Conservation (phyloP, 2,329 filamentous ascomycete species). For the Nigrospora oryzae region DNA sequence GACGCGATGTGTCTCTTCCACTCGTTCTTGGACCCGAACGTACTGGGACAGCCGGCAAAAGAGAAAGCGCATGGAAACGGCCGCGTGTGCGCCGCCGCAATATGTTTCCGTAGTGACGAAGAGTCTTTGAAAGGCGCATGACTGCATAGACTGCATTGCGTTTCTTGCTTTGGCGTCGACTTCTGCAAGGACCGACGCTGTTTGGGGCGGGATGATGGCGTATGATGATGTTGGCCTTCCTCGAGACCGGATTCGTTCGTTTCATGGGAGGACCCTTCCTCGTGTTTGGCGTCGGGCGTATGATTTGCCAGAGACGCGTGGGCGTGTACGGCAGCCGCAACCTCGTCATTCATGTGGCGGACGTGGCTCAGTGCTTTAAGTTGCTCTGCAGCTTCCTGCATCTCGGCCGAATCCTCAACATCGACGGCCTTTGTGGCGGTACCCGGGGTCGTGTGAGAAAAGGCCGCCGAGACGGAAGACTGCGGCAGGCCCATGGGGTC, state of each 20-base stretch:
- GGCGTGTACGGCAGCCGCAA: slow-evolving; percentile 9
- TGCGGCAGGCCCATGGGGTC: slow-evolving; percentile 16
- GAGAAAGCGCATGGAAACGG: slow-evolving; percentile 82
- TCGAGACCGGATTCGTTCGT: slow-evolving; percentile 30
- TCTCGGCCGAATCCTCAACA: slow-evolving; percentile 57
- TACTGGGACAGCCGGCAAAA: slow-evolving; percentile 73
- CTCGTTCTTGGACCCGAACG: slow-evolving; percentile 89
- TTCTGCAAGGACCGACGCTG: slow-evolving; percentile 39
- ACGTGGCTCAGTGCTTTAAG: slow-evolving; percentile 58
- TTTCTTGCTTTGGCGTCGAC: slow-evolving; percentile 47
- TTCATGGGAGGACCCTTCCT: slow-evolving; percentile 32
- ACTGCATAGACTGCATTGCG: slow-evolving; percentile 51
- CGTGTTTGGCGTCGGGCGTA: slow-evolving; percentile 23
- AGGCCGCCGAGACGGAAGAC: slow-evolving; percentile 12
- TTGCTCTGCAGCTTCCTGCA: slow-evolving; percentile 61
- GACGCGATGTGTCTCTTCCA: slow-evolving; percentile 94
- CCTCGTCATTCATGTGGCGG: slow-evolving; percentile 43
- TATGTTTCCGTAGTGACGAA: slow-evolving; percentile 57
- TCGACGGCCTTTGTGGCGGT: slow-evolving; percentile 33
- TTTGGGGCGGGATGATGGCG: slow-evolving; percentile 30
- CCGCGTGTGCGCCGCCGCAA: slow-evolving; percentile 59
- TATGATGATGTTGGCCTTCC: slow-evolving; percentile 23
- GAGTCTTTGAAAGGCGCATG: slow-evolving; percentile 60
- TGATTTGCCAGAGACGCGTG: slow-evolving; percentile 13
- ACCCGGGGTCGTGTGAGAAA: slow-evolving; percentile 14